Evolutionary conservation across 805 yeast species (phyloP).

Genomic region (Wickerhamiella vanderwaltii): DNA sequence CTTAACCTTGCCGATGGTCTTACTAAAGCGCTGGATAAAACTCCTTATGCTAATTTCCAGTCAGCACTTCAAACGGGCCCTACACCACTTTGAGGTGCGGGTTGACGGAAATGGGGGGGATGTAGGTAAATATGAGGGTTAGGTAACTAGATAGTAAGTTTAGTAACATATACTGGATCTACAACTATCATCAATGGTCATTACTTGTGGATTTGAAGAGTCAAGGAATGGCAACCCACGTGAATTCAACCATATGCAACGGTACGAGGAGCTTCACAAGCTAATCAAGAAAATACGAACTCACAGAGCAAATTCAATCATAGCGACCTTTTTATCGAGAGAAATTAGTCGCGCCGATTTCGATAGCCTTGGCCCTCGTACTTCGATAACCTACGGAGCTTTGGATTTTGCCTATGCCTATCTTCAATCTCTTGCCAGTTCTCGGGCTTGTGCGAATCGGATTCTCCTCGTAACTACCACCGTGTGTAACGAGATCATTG

Average conservation of each 20-base stretch:
- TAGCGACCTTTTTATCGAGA: constrained; percentile 4
- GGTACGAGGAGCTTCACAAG: neutral
- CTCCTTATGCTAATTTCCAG: neutral
- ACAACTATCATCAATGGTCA: no score
- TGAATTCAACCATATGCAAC: neutral
- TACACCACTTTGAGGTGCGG: neutral
- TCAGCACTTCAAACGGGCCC: neutral
- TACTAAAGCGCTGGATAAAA: neutral
- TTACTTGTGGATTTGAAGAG: constrained; percentile 14
- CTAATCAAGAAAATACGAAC: neutral
- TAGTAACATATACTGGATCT: no score
- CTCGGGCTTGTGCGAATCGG: constrained; percentile 1
- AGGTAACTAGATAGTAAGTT: neutral
- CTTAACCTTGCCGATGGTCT: neutral
- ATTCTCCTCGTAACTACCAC: neutral
- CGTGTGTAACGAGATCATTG: neutral
- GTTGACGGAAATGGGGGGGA: neutral
- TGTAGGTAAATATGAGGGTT: neutral
- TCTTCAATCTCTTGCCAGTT: constrained; percentile 28
- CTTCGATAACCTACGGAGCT: constrained; percentile 67
- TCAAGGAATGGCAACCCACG: constrained; percentile 1
- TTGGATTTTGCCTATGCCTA: constrained; percentile 51
- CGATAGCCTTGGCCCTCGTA: constrained; percentile 44
- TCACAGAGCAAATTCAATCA: neutral
- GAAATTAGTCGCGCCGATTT: constrained; percentile 31